phyloP scores from a whole-genome alignment of 306 rosid species.

The Senna siamea region DNA sequence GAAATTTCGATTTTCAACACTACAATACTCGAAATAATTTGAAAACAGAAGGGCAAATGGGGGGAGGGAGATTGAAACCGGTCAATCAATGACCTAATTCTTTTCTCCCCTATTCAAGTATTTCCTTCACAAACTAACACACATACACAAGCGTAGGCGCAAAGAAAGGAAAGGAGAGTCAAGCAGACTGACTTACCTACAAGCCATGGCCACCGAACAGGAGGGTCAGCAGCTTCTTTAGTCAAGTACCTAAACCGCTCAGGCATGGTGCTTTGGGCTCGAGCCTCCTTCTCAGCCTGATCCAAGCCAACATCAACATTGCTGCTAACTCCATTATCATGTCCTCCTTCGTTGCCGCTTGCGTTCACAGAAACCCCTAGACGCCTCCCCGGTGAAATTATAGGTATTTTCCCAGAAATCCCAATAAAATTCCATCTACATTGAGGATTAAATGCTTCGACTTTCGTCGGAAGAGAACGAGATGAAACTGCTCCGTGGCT shows the following conservation, averaged over 20 bases:
- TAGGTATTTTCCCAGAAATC: conserved; percentile 39
- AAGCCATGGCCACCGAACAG: conserved; percentile 83
- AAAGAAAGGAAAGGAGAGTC: background rate
- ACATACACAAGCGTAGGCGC: background rate
- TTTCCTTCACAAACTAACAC: conserved; percentile 33
- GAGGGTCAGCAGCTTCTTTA: conserved; percentile 75
- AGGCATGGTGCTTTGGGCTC: conserved; percentile 75
- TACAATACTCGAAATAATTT: background rate
- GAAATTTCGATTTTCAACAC: background rate
- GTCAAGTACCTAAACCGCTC: conserved; percentile 70
- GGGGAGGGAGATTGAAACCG: background rate
- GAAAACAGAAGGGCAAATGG: too few relatives aligned
- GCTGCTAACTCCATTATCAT: conserved; percentile 16
- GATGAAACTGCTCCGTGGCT: conserved; percentile 29
- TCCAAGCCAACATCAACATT: conserved; percentile 37
- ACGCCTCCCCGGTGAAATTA: conserved; percentile 42
- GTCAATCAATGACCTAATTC: conserved; percentile 4
- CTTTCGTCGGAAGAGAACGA: conserved; percentile 36
- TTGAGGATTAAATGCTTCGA: conserved; percentile 36
- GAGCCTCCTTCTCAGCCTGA: conserved; percentile 61
- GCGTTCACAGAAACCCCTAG: conserved; percentile 40
- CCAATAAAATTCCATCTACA: conserved; percentile 35
- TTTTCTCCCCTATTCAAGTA: background rate
- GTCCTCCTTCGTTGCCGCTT: conserved; percentile 18
- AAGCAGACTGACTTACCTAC: conserved; percentile 51